Base-by-base conservation (phyloP, 768 basidiomycete genomes). In the Tricholoma terreum region DNA sequence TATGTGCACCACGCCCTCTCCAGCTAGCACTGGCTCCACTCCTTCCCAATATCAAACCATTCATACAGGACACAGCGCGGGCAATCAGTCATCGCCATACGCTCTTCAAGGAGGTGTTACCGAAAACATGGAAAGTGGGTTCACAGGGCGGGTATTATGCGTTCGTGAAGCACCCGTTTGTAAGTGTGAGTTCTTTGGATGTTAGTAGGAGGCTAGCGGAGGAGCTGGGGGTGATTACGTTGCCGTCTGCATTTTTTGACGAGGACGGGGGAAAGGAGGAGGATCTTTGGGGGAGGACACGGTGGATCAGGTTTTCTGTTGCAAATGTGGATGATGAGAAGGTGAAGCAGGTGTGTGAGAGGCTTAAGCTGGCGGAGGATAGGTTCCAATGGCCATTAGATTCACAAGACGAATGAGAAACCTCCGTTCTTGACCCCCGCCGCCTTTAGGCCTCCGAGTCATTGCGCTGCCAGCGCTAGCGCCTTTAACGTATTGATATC, bases 251-350 rank as follows among this genome's bases (percentile, higher is more conserved):
- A 0, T 90, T 91, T 69, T 90, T 91, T 67, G 71, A 63, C 19
- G 61, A 66, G 24, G 63, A 64, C 55, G 42, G 54, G 43, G 65
- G 67, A 36, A 75, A 76, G 4, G 74, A 72, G 61, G 74, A 75
- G 24, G 43, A 55, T 45, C 65, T 48, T 2, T 40, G 56, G 65
- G 82, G 79, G 6, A 77, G 77, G 63, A 80, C 83, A 36, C 71
- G 79, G 54, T 92, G 88, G 87, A 73, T 92, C 30, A 78, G 90
- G 54, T 89, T 93, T 68, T 89, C 88, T 9, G 86, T 92, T 3
- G 89, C 90, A 11, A 93, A 91, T 69, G 82, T 91, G n/a, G 77
- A 80, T 42, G 87, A 90, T 51, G 83, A 81, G 52, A 75, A 80
- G 65, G 77, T 87, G 15, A 64, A 66, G 61, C 62, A 68, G 34